Conservation (phyloP, 345 rosid species). For the Pseudoturritis turrita region DNA sequence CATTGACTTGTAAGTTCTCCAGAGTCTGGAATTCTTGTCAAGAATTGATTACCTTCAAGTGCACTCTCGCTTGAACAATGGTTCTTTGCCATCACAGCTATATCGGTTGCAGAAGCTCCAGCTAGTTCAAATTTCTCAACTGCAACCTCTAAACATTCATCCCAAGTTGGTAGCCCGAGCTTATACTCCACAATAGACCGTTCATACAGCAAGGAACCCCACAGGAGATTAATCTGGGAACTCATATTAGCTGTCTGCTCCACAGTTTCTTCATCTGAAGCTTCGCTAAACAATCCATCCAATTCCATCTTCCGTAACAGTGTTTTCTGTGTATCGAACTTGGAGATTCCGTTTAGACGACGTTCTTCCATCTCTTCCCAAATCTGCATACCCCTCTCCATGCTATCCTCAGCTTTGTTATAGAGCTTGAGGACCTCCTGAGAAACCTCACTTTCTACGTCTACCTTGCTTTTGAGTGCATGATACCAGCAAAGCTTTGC, state of each 20-base stretch:
- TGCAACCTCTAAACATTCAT: conserved; percentile 96
- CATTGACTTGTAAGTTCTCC: background rate
- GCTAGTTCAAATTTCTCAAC: conserved; percentile 98
- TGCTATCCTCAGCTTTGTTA: conserved; percentile 96
- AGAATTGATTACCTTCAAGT: conserved; percentile 60
- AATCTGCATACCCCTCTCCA: conserved; percentile 96
- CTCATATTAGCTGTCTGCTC: conserved; percentile 85
- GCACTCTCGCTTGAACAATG: conserved; percentile 87
- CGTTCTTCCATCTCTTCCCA: conserved; percentile 97
- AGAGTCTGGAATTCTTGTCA: background rate
- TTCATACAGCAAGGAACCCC: conserved; percentile 95
- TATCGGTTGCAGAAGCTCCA: conserved; percentile 92
- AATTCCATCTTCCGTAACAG: conserved; percentile 66
- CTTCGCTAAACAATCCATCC: conserved; percentile 56
- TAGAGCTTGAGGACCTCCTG: conserved; percentile 80
- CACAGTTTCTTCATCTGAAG: conserved; percentile 64
- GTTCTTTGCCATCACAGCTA: conserved; percentile 98
- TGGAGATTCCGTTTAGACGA: conserved; percentile 83
- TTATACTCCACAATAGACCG: conserved; percentile 90
- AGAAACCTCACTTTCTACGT: conserved; percentile 56
- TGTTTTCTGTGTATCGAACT: conserved; percentile 56
- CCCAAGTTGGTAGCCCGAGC: conserved; percentile 92
- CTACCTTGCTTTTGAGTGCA: conserved; percentile 64
- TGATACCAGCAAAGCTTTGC: conserved; percentile 95
- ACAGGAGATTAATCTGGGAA: conserved; percentile 83